These are phyloP conservation scores for Fremontodendron californicum DNA, from an alignment of 345 rosid genomes.

Conservation along the genomic window DNA sequence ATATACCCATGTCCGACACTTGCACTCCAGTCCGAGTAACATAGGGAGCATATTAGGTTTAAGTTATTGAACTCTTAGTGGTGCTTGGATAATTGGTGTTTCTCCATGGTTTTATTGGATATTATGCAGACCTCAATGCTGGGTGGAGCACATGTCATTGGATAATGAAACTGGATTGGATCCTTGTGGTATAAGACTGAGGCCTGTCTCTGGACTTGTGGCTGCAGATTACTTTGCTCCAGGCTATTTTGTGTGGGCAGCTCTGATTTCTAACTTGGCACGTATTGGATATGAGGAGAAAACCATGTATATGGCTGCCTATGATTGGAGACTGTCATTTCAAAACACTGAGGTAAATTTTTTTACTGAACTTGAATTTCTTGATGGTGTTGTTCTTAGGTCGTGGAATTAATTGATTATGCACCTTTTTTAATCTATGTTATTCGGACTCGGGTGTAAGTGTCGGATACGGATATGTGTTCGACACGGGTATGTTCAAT, in stretches of 20 bases:
- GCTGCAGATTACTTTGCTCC: slow-evolving; percentile 39
- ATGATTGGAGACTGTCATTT: not conserved
- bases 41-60: no score
- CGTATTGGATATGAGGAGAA: not conserved
- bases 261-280: not conserved
- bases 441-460: no score
- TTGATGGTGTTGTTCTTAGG: not conserved
- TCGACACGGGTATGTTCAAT: no score
- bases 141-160: slow-evolving; percentile 96
- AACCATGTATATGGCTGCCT: slow-evolving; percentile 5
- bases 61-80: not conserved
- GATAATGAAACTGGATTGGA: slow-evolving; percentile 94
- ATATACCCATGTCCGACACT: no score
- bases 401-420: not conserved
- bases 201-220: slow-evolving; percentile 86
- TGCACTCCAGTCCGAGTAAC: no score
- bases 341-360: not conserved
- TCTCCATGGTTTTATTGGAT: slow-evolving; percentile 18
- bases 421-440: no score
- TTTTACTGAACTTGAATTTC: not conserved
- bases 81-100: not conserved
- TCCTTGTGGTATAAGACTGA: slow-evolving; percentile 75
- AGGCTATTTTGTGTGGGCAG: not conserved
- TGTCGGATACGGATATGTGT: no score
- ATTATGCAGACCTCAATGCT: slow-evolving; percentile 70